phyloP scores from a whole-genome alignment of 1,139 yeast species.

The Saccharomyces pastorianus region DNA sequence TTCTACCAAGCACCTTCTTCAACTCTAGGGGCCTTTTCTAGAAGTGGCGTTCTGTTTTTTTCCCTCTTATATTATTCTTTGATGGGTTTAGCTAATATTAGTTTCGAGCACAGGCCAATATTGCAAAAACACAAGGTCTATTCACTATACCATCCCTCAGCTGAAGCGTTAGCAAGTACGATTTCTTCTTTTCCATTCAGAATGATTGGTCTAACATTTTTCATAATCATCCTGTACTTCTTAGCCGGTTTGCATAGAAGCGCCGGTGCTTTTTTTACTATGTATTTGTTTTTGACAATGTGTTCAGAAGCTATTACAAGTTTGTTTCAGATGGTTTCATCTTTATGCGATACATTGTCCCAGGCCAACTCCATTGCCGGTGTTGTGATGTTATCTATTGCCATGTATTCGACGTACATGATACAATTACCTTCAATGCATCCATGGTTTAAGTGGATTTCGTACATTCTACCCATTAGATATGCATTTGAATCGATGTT shows the following conservation, averaged over 20 bases:
- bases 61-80: conserved; percentile 46
- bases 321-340: conserved; percentile 45
- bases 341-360: conserved; percentile 39
- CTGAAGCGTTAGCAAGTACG: conserved; percentile 46
- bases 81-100: conserved; percentile 48
- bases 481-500: conserved; percentile 52
- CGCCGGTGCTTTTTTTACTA: conserved; percentile 50
- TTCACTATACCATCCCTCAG: conserved; percentile 50
- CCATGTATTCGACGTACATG: conserved; percentile 49
- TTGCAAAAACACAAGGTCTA: conserved; percentile 50
- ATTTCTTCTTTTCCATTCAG: conserved; percentile 44
- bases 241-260: conserved; percentile 42
- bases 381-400: conserved; percentile 39
- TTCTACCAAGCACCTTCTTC: conserved; percentile 38
- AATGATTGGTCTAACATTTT: conserved; percentile 38
- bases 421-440: conserved; percentile 53
- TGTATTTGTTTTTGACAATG: conserved; percentile 39
- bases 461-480: conserved; percentile 48
- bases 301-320: conserved; percentile 38
- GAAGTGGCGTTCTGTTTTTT: conserved; percentile 53
- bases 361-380: conserved; percentile 50
- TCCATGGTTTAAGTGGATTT: conserved; percentile 60
- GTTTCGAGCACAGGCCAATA: conserved; percentile 46
- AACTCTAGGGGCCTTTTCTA: conserved; percentile 46
- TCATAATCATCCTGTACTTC: conserved; percentile 44